Percentiles rank a stretch among this genome's conserved stretches.
Evolutionary conservation across 139 green algal species (phyloP).

Genomic region (Helicosporidium sp.): DNA sequence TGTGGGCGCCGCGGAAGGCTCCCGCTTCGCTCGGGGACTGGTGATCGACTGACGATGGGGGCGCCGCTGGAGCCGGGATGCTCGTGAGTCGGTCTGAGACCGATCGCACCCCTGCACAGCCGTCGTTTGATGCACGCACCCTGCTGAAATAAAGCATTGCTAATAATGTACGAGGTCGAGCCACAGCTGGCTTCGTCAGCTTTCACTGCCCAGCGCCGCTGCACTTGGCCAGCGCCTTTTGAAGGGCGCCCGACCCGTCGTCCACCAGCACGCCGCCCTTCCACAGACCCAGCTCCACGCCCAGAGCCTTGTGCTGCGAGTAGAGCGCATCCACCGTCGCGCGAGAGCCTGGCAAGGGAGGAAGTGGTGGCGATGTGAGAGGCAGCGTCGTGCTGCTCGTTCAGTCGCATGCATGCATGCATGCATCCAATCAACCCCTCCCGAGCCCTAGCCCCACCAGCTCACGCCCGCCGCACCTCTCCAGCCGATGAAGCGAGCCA

Average conservation of each 20-base stretch:
- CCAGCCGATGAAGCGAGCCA: slow-evolving; percentile 43
- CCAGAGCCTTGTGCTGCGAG: slow-evolving; percentile 36
- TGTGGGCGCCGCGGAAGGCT: too few species aligned
- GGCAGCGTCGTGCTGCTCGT: neutral
- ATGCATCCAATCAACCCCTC: neutral
- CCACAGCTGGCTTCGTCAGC: too few species aligned
- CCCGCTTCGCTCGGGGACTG: too few species aligned
- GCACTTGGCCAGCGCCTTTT: slow-evolving; percentile 31
- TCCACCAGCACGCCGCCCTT: slow-evolving; percentile 59
- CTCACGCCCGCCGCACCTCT: slow-evolving; percentile 15
- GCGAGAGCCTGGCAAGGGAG: slow-evolving; percentile 7
- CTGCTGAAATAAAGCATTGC: too few species aligned
- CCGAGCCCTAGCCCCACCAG: neutral
- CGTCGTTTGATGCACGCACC: neutral
- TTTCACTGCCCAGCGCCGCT: slow-evolving; percentile 8
- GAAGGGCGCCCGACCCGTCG: slow-evolving; percentile 43
- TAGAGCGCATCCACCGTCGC: slow-evolving; percentile 38
- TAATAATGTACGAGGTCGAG: too few species aligned
- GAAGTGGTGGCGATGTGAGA: neutral
- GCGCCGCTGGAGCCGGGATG: too few species aligned
- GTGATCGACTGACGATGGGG: too few species aligned
- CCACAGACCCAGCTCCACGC: slow-evolving; percentile 45
- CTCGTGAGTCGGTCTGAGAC: too few species aligned
- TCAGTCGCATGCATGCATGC: neutral
- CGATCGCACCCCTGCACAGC: slow-evolving; percentile 14